These are phyloP conservation scores for Parastagonospora nodorum DNA, from an alignment of 2,329 filamentous ascomycete species.

Conservation along the genomic window DNA sequence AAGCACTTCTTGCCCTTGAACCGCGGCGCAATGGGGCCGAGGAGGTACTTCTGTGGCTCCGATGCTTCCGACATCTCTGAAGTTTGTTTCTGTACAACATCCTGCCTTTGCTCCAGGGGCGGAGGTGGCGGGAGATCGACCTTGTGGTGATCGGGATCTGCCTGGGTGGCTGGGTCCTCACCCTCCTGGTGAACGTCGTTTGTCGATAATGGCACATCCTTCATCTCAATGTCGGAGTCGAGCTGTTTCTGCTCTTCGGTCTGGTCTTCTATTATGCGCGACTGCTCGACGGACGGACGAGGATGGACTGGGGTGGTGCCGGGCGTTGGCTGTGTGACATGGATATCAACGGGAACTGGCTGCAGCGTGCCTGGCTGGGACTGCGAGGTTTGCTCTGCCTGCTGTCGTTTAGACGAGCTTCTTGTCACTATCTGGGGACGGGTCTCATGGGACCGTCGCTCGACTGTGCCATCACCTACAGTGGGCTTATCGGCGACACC, in stretches of 20 bases:
- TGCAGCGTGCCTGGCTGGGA: slow-evolving; percentile 41
- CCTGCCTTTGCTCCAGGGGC: slow-evolving; percentile 54
- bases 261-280: slow-evolving; percentile 54
- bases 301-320: slow-evolving; percentile 43
- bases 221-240: slow-evolving; percentile 68
- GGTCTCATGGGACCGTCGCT: slow-evolving; percentile 26
- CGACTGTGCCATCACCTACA: slow-evolving; percentile 27
- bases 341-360: slow-evolving; percentile 45
- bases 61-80: slow-evolving; percentile 50
- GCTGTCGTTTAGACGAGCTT: slow-evolving; percentile 40
- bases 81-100: slow-evolving; percentile 45
- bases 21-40: slow-evolving; percentile 80
- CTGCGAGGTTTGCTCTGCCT: slow-evolving; percentile 35
- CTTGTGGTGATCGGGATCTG: slow-evolving; percentile 40
- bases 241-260: slow-evolving; percentile 54
- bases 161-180: slow-evolving; percentile 27
- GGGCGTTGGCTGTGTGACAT: slow-evolving; percentile 54
- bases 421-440: slow-evolving; percentile 37
- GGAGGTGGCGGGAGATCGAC: slow-evolving; percentile 63
- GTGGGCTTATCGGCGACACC: slow-evolving; percentile 30
- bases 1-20: slow-evolving; percentile 90
- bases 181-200: slow-evolving; percentile 55
- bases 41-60: slow-evolving; percentile 68
- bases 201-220: slow-evolving; percentile 61
- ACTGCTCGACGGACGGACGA: slow-evolving; percentile 43